These are phyloP conservation scores for Trametes coccinea DNA, from an alignment of 768 basidiomycete species.

Conservation along the genomic window DNA sequence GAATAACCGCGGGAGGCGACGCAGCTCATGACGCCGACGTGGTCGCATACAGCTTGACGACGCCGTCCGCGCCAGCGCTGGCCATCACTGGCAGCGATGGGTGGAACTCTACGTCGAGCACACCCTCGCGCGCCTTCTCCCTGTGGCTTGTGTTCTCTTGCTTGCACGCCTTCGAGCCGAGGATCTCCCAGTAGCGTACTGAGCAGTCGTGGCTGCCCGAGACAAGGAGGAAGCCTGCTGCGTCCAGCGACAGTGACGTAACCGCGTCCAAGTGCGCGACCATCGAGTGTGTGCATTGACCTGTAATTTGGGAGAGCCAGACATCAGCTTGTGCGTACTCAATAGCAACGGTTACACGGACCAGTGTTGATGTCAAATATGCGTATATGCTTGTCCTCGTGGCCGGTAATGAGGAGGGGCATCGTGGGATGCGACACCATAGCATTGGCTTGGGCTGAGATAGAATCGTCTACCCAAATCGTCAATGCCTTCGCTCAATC, in stretches of 20 bases:
- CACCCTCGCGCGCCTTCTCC: conserved; percentile 88
- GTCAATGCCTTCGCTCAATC: conserved; percentile 28
- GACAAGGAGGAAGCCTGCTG: conserved; percentile 82
- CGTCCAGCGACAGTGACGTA: conserved; percentile 87
- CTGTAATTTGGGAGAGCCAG: conserved; percentile 37
- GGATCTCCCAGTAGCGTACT: conserved; percentile 91
- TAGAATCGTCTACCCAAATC: conserved; percentile 48
- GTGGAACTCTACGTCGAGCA: conserved; percentile 85
- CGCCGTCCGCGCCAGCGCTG: conserved; percentile 94
- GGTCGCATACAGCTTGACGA: conserved; percentile 88
- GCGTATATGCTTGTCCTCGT: conserved; percentile 92
- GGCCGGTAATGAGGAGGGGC: conserved; percentile 83
- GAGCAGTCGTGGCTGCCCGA: conserved; percentile 95
- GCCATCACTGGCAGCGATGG: conserved; percentile 83
- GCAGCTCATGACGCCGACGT: conserved; percentile 57
- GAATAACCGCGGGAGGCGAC: background rate
- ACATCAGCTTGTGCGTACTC: background rate
- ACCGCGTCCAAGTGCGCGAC: conserved; percentile 90
- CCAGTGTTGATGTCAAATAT: conserved; percentile 86
- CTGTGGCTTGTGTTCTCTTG: conserved; percentile 92
- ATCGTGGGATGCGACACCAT: conserved; percentile 90
- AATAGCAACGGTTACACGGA: conserved; percentile 36
- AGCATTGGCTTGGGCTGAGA: conserved; percentile 80
- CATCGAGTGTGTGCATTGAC: conserved; percentile 88
- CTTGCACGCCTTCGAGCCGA: conserved; percentile 74